These are phyloP conservation scores for Didymella sp. DNA, from an alignment of 2,329 filamentous ascomycete genomes.

Conservation along the genomic window DNA sequence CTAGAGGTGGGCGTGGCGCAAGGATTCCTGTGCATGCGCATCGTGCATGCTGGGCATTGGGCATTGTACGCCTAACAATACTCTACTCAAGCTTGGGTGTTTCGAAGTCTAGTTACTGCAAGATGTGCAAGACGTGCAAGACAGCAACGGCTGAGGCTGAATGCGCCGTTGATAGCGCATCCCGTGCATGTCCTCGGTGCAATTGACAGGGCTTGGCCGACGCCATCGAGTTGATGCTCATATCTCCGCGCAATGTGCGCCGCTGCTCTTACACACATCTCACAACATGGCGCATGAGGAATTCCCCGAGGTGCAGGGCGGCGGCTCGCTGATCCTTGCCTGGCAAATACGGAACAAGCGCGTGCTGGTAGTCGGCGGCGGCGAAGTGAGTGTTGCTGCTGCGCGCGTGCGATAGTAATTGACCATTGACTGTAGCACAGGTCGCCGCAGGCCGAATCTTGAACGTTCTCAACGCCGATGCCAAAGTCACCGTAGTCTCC, in stretches of 20 bases:
- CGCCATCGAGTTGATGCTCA: conserved; percentile 17
- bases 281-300: conserved; percentile 55
- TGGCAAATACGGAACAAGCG: conserved; percentile 93
- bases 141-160: neutral
- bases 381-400: conserved; percentile 71
- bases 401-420: conserved; percentile 23
- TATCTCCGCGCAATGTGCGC: conserved; percentile 35
- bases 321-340: conserved; percentile 90
- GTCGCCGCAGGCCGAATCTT: conserved; percentile 94
- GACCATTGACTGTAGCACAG: conserved; percentile 61
- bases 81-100: neutral
- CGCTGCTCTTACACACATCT: conserved; percentile 23
- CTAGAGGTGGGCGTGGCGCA: conserved; percentile 27
- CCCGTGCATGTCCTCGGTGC: conserved; percentile 9
- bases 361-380: conserved; percentile 91
- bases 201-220: conserved; percentile 18
- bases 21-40: conserved; percentile 24
- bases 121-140: no score
- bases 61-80: neutral
- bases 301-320: conserved; percentile 84
- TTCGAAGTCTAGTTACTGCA: no score
- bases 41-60: conserved; percentile 5
- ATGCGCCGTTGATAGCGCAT: conserved; percentile 5
- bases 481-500: conserved; percentile 83
- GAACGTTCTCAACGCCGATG: conserved; percentile 93